Evolutionary conservation across 495 filamentous ascomycete genomes (phyloP), one percentile per base, ranked within the genome.

Genomic region (Podospora tetraspora): DNA sequence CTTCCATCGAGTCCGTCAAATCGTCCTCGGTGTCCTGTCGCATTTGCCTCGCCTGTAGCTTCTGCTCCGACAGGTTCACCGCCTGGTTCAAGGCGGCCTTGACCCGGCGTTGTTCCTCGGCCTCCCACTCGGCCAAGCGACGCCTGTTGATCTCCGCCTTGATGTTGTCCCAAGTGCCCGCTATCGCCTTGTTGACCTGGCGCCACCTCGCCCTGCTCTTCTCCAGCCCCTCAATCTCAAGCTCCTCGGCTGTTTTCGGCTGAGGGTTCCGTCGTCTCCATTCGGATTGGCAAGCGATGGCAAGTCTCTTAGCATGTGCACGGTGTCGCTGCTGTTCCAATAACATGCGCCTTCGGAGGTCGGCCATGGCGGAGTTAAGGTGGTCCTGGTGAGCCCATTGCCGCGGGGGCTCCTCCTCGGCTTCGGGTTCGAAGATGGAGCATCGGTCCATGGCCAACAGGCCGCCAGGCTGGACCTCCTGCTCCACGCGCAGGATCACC

Each of bases 381-480:
- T 97, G 91, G 73, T 97, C 93, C 66, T 86, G 85, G 73, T 97
- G 94, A 19, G 89, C 88, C 79, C 92, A 97, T 64, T 92, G 92
- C 66, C 85, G 86, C 7, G 88, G 84, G 3, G 90, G 91, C 69
- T 92, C 90, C 59, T 87, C 84, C 67, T 91, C 91, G 0, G 88
- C 84, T 27, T 97, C 92, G 0, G 90, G 89, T n/a, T 87, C 82
- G 73, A 90, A 96, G 30, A 91, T 80, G 3, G 88, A 90, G 75
- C 91, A 95, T 22, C 85, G 84, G 61, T 88, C 88, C 52, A 82
- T 76, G 68, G 89, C 91, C 29, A 98, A 83, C 9, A 91, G 72
- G 0, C 96, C 92, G 27, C 91, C 92, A 27, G 89, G 87, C 73
- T 91, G 81, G 9, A 84, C 86, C 64, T 91, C 94, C 68, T 86